Evolutionary conservation across 371 early-diverging fungal species (phyloP), one percentile per base, ranked within the genome.

Genomic region (Smittium culicis): DNA sequence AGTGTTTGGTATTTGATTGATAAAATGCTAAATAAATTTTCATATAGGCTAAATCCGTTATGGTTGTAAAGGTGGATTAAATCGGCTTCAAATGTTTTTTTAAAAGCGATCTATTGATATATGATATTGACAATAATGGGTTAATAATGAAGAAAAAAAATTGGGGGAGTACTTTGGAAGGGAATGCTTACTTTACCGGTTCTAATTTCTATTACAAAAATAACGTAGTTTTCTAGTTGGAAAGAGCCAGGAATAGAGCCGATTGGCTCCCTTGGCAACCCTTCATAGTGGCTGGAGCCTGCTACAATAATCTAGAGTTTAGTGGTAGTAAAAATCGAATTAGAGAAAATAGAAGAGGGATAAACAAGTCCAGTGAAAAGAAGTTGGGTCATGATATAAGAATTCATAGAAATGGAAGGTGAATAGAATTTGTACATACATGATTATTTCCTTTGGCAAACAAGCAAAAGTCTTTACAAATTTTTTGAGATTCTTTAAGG

Each of bases 1-100:
- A 77, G 54, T 60, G 74, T 76, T 70, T 77, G 77, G 69, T 77
- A 54, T 66, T 73, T 74, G 28, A 77, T 66, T 45, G 77, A 77
- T 54, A 77, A 17, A 20, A 77, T 28, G 54, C 77, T 72, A 61
- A 77, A 69, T 61, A 66, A 71, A 67, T 77, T 77, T 1, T 69
- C 70, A 28, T 55, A 69, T 27, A 77, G 28, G 45, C 74, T 74
- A 35, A 77, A 25, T 14, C 77, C 77, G 54, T 63, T 68, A 67
- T 77, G 77, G 0, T 76, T 76, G 59, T 72, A 66, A 31, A 77
- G 61, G 35, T 66, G 30, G 24, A 66, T 66, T 1, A 5, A 34
- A 29, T 66, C 67, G 11, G 31, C 29, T 55, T 29, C 56, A 61
- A 61, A 66, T 17, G 1, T 17, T 28, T 61, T 59, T 61, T 66